Evolutionary conservation across 1,139 yeast genomes (phyloP), one percentile per base, ranked within the genome.

Genomic region (Dujonia santamariae): DNA sequence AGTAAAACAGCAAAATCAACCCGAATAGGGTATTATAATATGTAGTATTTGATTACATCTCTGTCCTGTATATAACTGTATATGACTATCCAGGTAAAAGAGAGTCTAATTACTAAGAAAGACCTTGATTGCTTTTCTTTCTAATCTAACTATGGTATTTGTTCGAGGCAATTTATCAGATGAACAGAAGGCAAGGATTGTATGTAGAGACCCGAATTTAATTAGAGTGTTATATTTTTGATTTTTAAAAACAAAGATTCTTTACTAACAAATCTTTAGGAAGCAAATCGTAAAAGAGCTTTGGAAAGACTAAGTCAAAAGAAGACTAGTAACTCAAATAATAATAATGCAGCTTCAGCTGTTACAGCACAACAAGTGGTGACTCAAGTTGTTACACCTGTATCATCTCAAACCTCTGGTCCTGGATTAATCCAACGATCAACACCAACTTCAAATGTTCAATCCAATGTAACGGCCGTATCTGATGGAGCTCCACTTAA

Each of bases 201-300:
- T 56, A 55, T 31, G 61, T 56, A 35, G n/a, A n/a, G n/a, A n/a
- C n/a, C n/a, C n/a, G n/a, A n/a, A n/a, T n/a, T n/a, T n/a, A n/a
- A n/a, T n/a, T n/a, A n/a, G n/a, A n/a, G n/a, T n/a, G n/a, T n/a
- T n/a, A n/a, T n/a, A n/a, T n/a, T n/a, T n/a, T 27, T 19, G 26
- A 6, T 26, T 15, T 26, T 5, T 6, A 15, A 14, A 7, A 26
- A 14, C 30, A 28, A n/a, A 6, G 18, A 21, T 7, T 12, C 24
- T 11, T 19, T 14, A 32, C 28, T 25, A 27, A 33, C 42, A 50
- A 54, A 50, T 46, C 14, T 4, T 4, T 27, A 75, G 78, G 84
- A 76, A 30, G 77, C 72, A 14, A 78, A 79, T 47, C 60, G 87
- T 37, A 67, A 72, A 27, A 62, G 71, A 38, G 88, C 87, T 0